phyloP scores from a whole-genome alignment of 768 basidiomycete species.

The Psilocybe subaeruginosa region DNA sequence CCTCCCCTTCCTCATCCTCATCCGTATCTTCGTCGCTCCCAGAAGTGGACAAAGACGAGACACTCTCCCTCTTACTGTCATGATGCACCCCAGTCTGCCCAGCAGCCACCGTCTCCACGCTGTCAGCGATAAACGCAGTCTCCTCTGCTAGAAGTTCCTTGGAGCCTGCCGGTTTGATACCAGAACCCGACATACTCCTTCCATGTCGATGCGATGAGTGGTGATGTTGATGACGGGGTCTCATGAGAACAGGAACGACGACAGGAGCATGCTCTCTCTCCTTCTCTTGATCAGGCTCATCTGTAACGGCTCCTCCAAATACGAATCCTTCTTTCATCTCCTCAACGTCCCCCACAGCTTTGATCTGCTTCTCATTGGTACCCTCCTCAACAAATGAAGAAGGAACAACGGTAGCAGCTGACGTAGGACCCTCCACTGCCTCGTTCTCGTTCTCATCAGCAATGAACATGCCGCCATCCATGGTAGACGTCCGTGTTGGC shows the following conservation, averaged over 20 bases:
- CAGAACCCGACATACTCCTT: not conserved
- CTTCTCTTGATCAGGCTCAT: not conserved
- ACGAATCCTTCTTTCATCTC: slow-evolving; percentile 5
- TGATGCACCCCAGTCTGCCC: not conserved
- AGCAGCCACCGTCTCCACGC: not conserved
- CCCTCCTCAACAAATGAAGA: not conserved
- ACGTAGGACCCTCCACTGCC: not conserved
- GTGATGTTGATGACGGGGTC: slow-evolving; percentile 18
- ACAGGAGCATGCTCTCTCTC: slow-evolving; percentile 18
- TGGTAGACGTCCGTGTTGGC: slow-evolving; percentile 18
- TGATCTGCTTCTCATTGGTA: not conserved
- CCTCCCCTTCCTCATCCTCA: slow-evolving; percentile 15
- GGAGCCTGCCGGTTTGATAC: not conserved
- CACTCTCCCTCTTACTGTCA: not conserved
- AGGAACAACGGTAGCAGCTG: slow-evolving; percentile 10
- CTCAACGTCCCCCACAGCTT: not conserved
- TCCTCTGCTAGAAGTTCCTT: not conserved
- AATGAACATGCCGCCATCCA: slow-evolving; percentile 3
- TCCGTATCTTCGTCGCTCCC: slow-evolving; percentile 20
- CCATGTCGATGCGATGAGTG: slow-evolving; percentile 8
- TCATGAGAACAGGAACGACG: slow-evolving; percentile 21
- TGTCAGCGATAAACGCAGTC: not conserved
- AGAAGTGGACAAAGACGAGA: slow-evolving; percentile 14
- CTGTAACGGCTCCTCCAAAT: not conserved
- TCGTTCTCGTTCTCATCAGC: not conserved